These are phyloP conservation scores for Piloderma croceum DNA, from an alignment of 768 basidiomycete species.

Conservation along the genomic window DNA sequence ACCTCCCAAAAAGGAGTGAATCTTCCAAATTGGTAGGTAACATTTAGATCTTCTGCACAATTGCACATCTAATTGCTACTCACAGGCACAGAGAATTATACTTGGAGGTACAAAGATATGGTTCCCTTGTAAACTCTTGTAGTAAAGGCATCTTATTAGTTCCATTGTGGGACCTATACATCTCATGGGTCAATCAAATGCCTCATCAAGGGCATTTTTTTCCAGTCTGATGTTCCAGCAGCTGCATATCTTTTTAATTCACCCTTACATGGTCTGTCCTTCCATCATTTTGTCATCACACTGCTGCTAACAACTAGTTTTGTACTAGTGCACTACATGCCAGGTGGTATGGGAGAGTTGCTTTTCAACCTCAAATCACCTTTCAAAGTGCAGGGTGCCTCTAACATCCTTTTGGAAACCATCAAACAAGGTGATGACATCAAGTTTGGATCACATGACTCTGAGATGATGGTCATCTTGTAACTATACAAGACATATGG, in stretches of 20 bases:
- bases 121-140: neutral
- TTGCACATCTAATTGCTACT: conserved; percentile 2
- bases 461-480: conserved; percentile 61
- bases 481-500: conserved; percentile 91
- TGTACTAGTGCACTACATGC: conserved; percentile 43
- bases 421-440: conserved; percentile 95
- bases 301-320: neutral
- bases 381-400: conserved; percentile 63
- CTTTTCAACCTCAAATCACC: conserved; percentile 38
- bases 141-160: conserved; percentile 42
- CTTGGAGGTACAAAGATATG: conserved; percentile 66
- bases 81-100: conserved; percentile 79
- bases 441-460: conserved; percentile 27
- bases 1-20: conserved; percentile 61
- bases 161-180: conserved; percentile 92
- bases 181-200: conserved; percentile 66
- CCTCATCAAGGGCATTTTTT: conserved; percentile 86
- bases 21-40: conserved; percentile 78
- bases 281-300: neutral
- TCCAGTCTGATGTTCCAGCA: conserved; percentile 83
- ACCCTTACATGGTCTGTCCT: conserved; percentile 57
- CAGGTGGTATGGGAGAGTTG: conserved; percentile 23
- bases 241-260: conserved; percentile 83
- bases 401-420: conserved; percentile 88
- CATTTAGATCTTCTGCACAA: neutral